Base-by-base conservation (phyloP, 2,329 filamentous ascomycete genomes). In the Monosporascus sp. region DNA sequence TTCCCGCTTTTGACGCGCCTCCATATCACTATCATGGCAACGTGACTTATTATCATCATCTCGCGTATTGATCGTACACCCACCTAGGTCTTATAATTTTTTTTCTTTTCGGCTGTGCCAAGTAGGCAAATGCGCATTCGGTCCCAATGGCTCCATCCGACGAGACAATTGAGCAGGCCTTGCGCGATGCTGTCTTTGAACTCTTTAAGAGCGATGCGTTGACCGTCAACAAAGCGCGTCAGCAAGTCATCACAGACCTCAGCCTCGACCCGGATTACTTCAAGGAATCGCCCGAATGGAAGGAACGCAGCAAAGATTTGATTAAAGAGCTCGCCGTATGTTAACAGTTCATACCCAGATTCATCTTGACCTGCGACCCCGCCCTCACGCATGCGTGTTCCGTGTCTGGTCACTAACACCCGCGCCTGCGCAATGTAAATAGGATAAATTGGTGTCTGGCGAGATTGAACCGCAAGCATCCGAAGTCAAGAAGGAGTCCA, bases 201-300 rank as follows among this genome's bases (percentile, higher is more conserved):
- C 62, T 82, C 41, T 82, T 76, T 60, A 65, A 71, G 26, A 62
- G 65, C 20, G 71, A 75, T 14, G 59, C 74, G 3, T 73, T 84
- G 8, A 80, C 80, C 0, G 81, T 86, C 55, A 85, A 84, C 60
- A 73, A 71, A 49, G 76, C 84, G 52, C 81, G 84, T 52, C 76
- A 78, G 55, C 71, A 70, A 45, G 77, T 75, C 2, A 81, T 83
- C 55, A 67, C 77, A 31, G 67, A 77, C 44, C 67, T 81, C 1
- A 68, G 64, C 1, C 72, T 86, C 2, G 73, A 77, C 0, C 67
- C 75, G 1, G 79, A 75, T 0, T 83, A 84, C 56, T 77, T 86
- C 49, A 69, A 71, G 16, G 58, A 26, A 14, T 22, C 64, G 2
- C 68, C 58, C 0, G 68, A 76, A 17, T 86, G 84, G 84, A 85